Percentiles rank a stretch among this genome's conserved stretches.
Evolutionary conservation across 2,329 filamentous ascomycete species (phyloP).

Genomic region (Trichophyton simii): DNA sequence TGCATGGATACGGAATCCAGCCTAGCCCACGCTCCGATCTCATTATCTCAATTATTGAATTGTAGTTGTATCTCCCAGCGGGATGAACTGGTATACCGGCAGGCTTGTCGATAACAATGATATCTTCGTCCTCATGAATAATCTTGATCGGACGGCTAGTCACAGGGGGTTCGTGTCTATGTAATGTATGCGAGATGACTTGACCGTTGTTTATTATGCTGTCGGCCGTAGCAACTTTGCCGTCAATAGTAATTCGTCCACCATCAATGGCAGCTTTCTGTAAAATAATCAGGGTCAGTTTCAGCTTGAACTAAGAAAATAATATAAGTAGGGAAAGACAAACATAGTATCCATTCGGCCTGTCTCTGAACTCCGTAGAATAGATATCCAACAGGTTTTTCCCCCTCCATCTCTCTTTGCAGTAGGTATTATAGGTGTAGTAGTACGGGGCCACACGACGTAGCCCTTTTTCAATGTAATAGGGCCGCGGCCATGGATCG

Average conservation of each 20-base stretch:
- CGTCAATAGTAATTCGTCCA: constrained; percentile 70
- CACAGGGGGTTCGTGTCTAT: constrained; percentile 91
- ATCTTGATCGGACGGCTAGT: constrained; percentile 66
- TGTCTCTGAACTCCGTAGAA: constrained; percentile 78
- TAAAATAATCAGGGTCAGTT: not conserved
- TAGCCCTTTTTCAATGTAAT: constrained; percentile 71
- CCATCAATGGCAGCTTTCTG: constrained; percentile 63
- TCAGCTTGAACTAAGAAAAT: not conserved
- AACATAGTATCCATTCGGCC: constrained; percentile 76
- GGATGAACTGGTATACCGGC: constrained; percentile 91
- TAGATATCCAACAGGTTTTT: constrained; percentile 77
- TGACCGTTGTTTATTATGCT: constrained; percentile 78
- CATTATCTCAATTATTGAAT: constrained; percentile 89
- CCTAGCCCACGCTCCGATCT: constrained; percentile 53
- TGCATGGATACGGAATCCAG: constrained; percentile 61
- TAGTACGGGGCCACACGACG: constrained; percentile 77
- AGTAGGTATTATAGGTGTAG: constrained; percentile 88
- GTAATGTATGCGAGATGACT: constrained; percentile 80
- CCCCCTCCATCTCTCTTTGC: constrained; percentile 86
- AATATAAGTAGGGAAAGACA: constrained; percentile 13
- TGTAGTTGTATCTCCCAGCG: constrained; percentile 89
- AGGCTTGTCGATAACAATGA: constrained; percentile 96
- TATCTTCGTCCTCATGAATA: constrained; percentile 80
- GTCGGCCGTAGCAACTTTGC: constrained; percentile 53
- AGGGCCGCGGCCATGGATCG: constrained; percentile 53